Percentiles rank a stretch among this genome's conserved stretches.
Evolutionary conservation across 192 early-diverging fungal genomes (phyloP).

Genomic region (Phlyctochytrium arcticum): DNA sequence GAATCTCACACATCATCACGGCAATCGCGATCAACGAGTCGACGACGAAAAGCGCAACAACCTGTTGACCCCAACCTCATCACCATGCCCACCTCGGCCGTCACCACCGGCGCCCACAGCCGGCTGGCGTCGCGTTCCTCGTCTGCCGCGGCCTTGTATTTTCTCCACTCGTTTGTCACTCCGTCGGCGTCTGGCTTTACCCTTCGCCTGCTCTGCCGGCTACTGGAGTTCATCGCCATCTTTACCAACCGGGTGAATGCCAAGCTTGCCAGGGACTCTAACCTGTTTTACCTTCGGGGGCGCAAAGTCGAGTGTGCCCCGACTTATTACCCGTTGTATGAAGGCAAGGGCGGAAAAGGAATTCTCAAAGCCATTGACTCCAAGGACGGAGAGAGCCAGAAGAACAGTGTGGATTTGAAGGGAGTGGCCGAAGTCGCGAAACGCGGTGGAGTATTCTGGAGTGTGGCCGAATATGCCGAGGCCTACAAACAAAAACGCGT

Average conservation of each 20-base stretch:
- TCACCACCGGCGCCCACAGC: no score
- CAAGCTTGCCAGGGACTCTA: slow-evolving; percentile 21
- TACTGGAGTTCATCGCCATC: slow-evolving; percentile 8
- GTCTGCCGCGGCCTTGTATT: no score
- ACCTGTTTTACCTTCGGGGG: slow-evolving; percentile 10
- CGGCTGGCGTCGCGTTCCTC: no score
- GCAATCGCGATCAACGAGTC: no score
- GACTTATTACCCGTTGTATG: slow-evolving; percentile 14
- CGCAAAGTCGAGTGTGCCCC: background rate
- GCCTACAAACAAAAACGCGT: slow-evolving; percentile 19
- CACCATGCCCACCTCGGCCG: no score
- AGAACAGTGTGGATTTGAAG: background rate
- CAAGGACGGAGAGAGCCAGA: background rate
- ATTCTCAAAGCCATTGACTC: background rate
- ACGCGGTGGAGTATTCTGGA: slow-evolving; percentile 2
- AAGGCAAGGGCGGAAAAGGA: background rate
- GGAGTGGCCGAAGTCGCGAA: background rate
- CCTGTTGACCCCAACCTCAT: no score
- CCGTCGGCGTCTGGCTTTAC: slow-evolving; percentile 11
- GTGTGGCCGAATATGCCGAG: slow-evolving; percentile 11
- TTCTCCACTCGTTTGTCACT: slow-evolving; percentile 1
- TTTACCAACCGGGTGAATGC: background rate
- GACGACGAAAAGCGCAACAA: no score
- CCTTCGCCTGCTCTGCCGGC: slow-evolving; percentile 1
- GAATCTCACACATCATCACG: no score